Evolutionary conservation across 2,329 filamentous ascomycete species (phyloP), one percentile per base, ranked within the genome.

Genomic region (Colletotrichum euphorbiae): DNA sequence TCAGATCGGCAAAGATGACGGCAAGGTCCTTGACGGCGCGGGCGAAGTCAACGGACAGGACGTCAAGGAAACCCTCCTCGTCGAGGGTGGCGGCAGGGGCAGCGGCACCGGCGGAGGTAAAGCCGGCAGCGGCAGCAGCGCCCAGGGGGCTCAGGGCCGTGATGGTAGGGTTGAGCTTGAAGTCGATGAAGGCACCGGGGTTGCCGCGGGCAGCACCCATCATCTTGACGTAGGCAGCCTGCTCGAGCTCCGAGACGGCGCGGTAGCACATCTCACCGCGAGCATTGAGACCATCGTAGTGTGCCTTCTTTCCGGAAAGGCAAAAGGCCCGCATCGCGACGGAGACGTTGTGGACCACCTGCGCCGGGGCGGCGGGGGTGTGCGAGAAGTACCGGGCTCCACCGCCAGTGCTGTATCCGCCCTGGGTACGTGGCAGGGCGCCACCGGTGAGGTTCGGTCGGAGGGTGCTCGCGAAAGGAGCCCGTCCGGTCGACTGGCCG

Each of bases 301-400:
- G 91, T 9, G 92, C 90, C 78, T 94, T 96, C 75, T 97, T 90
- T 0, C 96, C 96, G 0, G 92, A 94, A n/a, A 97, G 85, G 81
- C 93, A 91, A 80, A 99, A 98, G 12, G 94, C 94, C 61, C 96
- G 90, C 75, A 98, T 90, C 5, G 94, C 96, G 73, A 94, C 90
- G 12, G 93, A 97, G n/a, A 98, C 95, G 79, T 97, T 97, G 78
- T 96, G 92, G 58, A 98, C 88, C 52, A 98, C 93, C 78, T 98
- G 93, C 1, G 94, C 93, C 43, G 93, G 94, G 7, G 91, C 89
- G 9, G 93, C 91, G 1, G 95, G 93, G 1, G 90, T 88, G 80
- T 98, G 94, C 1, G 93, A 97, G 81, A 98, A 98, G 82, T 95
- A 95, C 72, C 95, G 88, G 24, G 90, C 92, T 72, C 92, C 89